phyloP scores from a whole-genome alignment of 805 yeast species.

The Kodamaea leandrae region DNA sequence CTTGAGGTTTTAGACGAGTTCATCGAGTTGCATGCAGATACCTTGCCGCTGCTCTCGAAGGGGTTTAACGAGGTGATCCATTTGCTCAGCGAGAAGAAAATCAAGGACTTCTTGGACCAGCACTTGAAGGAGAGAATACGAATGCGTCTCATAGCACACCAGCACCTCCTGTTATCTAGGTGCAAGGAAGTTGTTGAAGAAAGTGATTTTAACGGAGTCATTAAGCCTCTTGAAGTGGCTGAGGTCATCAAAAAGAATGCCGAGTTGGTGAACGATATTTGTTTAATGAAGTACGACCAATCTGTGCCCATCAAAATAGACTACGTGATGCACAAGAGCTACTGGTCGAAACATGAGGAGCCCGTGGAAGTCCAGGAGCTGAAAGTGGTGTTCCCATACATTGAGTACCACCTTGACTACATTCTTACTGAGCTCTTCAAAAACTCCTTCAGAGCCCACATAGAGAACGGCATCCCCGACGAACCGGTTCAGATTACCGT shows the following conservation, averaged over 20 bases:
- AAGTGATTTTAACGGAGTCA: slow-evolving; percentile 51
- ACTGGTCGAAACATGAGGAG: slow-evolving; percentile 17
- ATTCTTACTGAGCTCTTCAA: slow-evolving; percentile 82
- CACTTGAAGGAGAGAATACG: slow-evolving; percentile 84
- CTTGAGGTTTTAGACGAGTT: slow-evolving; percentile 54
- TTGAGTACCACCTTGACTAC: slow-evolving; percentile 85
- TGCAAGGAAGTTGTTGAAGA: slow-evolving; percentile 13
- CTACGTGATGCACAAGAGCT: slow-evolving; percentile 20
- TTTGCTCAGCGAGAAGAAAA: slow-evolving; percentile 44
- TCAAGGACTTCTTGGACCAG: slow-evolving; percentile 63
- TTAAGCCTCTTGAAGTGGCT: slow-evolving; percentile 62
- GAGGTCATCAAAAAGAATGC: slow-evolving; percentile 62
- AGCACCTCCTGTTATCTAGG: slow-evolving; percentile 64
- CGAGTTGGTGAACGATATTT: slow-evolving; percentile 77
- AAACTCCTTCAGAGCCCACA: slow-evolving; percentile 83
- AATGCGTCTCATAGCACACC: slow-evolving; percentile 83
- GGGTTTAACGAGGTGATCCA: slow-evolving; percentile 72
- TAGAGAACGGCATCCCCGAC: slow-evolving; percentile 52
- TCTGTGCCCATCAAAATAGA: slow-evolving; percentile 60
- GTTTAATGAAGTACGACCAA: slow-evolving; percentile 79
- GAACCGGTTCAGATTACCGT: slow-evolving; percentile 41
- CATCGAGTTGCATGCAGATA: slow-evolving; percentile 77
- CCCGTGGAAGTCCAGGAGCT: slow-evolving; percentile 26
- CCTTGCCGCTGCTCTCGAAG: slow-evolving; percentile 73
- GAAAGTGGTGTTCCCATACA: slow-evolving; percentile 66